These are phyloP conservation scores for Curvularia sp. DNA, from an alignment of 2,329 filamentous ascomycete species.

Conservation along the genomic window DNA sequence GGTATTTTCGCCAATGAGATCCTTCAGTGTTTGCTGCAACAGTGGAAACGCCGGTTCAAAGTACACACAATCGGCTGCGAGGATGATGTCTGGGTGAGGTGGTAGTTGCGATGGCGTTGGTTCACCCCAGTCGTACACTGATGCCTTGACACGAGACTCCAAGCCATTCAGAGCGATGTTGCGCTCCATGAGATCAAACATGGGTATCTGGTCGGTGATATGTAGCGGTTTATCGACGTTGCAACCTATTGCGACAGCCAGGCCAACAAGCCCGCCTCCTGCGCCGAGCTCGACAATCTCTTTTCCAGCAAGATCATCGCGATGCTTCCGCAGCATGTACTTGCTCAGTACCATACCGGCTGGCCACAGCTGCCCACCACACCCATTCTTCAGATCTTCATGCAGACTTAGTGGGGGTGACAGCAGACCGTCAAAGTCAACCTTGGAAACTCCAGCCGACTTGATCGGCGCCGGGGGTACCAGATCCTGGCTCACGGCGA, in stretches of 20 bases:
- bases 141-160: constrained; percentile 66
- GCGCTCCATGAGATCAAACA: constrained; percentile 83
- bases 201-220: constrained; percentile 86
- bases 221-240: constrained; percentile 66
- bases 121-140: constrained; percentile 79
- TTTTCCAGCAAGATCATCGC: constrained; percentile 66
- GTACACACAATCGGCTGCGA: constrained; percentile 76
- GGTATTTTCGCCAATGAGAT: constrained; percentile 70
- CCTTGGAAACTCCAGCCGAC: constrained; percentile 57
- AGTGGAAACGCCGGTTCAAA: constrained; percentile 95
- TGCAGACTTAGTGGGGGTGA: constrained; percentile 73
- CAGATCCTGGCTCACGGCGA: constrained; percentile 61
- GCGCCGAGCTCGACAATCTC: constrained; percentile 92
- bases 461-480: constrained; percentile 62
- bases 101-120: constrained; percentile 51
- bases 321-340: constrained; percentile 81
- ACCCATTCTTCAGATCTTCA: constrained; percentile 86
- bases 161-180: constrained; percentile 86
- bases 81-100: constrained; percentile 75
- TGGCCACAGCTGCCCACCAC: constrained; percentile 93
- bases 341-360: constrained; percentile 87
- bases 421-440: constrained; percentile 77
- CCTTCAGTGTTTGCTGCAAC: constrained; percentile 76
- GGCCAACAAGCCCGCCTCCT: constrained; percentile 83
- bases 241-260: constrained; percentile 66